Percentiles rank a stretch among this genome's conserved stretches.
Evolutionary conservation across 2,329 filamentous ascomycete genomes (phyloP).

Genomic region (Fonsecaea pugnacius): DNA sequence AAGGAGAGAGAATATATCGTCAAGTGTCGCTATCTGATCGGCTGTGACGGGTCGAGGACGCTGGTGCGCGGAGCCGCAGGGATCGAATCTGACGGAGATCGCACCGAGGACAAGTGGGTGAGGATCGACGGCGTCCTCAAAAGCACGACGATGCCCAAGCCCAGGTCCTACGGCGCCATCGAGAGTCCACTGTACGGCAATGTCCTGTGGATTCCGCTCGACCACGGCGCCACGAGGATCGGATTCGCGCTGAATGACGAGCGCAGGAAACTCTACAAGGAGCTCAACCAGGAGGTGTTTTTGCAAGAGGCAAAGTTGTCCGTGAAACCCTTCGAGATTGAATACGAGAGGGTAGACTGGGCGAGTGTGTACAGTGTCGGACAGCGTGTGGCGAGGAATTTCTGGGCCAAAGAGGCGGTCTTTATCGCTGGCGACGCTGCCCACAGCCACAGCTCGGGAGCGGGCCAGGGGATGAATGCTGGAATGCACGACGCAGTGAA

Average conservation of each 20-base stretch:
- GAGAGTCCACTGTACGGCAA: constrained; percentile 60
- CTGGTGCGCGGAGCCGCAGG: constrained; percentile 53
- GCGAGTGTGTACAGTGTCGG: constrained; percentile 52
- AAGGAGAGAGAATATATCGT: constrained; percentile 37
- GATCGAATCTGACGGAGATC: constrained; percentile 57
- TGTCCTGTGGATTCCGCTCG: constrained; percentile 60
- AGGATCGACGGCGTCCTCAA: constrained; percentile 57
- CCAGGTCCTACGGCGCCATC: constrained; percentile 55
- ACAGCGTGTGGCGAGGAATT: constrained; percentile 44
- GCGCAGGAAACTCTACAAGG: constrained; percentile 43
- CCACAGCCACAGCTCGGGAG: constrained; percentile 36
- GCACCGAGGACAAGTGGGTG: constrained; percentile 59
- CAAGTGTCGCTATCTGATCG: constrained; percentile 55
- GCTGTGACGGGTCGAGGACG: constrained; percentile 57
- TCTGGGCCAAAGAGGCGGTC: constrained; percentile 33
- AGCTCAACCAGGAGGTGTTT: constrained; percentile 45
- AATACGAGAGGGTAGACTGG: constrained; percentile 50
- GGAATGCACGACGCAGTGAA: constrained; percentile 37
- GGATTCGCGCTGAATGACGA: constrained; percentile 58
- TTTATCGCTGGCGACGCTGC: constrained; percentile 35
- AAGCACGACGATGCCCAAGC: constrained; percentile 54
- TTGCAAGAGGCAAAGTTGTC: constrained; percentile 47
- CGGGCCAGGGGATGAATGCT: constrained; percentile 37
- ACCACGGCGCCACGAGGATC: constrained; percentile 59
- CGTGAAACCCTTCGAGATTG: constrained; percentile 47